These are phyloP conservation scores for Hyphodiscus hymeniophilus DNA, from an alignment of 495 filamentous ascomycete species.

Conservation along the genomic window DNA sequence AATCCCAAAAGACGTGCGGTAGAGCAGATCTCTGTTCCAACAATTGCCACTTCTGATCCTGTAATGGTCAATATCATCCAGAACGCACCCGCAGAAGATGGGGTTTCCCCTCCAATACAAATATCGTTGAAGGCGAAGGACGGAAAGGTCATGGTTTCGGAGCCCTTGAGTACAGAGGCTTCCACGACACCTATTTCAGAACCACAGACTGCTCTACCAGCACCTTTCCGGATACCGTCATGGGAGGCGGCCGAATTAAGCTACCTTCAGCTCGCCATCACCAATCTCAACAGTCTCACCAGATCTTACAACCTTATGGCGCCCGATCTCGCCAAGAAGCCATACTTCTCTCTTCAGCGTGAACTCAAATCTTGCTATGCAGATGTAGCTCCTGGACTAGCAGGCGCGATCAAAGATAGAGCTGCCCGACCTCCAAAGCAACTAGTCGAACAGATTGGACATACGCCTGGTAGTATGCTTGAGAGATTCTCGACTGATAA, in stretches of 20 bases:
- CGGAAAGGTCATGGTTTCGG: background rate
- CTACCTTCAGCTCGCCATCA: slow-evolving; percentile 73
- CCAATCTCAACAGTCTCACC: slow-evolving; percentile 69
- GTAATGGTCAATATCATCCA: slow-evolving; percentile 39
- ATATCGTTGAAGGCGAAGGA: slow-evolving; percentile 11
- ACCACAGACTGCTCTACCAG: slow-evolving; percentile 20
- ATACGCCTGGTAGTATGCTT: slow-evolving; percentile 37
- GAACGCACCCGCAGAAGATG: slow-evolving; percentile 15
- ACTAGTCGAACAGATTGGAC: slow-evolving; percentile 26
- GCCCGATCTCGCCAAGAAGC: slow-evolving; percentile 84
- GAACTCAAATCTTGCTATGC: slow-evolving; percentile 76
- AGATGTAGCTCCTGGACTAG: slow-evolving; percentile 71
- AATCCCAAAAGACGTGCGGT: slow-evolving; percentile 40
- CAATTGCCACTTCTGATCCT: slow-evolving; percentile 37
- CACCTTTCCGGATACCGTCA: slow-evolving; percentile 54
- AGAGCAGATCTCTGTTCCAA: slow-evolving; percentile 38
- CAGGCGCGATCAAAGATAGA: slow-evolving; percentile 60
- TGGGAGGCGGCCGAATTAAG: slow-evolving; percentile 65
- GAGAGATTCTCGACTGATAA: slow-evolving; percentile 40
- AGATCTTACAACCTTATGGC: slow-evolving; percentile 94
- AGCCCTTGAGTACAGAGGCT: background rate
- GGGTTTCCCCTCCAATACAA: slow-evolving; percentile 10
- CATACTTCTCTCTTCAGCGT: slow-evolving; percentile 78
- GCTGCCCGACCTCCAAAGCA: slow-evolving; percentile 45
- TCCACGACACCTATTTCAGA: background rate